phyloP scores from a whole-genome alignment of 495 filamentous ascomycete genomes.

The Lasiosphaeris hirsuta region DNA sequence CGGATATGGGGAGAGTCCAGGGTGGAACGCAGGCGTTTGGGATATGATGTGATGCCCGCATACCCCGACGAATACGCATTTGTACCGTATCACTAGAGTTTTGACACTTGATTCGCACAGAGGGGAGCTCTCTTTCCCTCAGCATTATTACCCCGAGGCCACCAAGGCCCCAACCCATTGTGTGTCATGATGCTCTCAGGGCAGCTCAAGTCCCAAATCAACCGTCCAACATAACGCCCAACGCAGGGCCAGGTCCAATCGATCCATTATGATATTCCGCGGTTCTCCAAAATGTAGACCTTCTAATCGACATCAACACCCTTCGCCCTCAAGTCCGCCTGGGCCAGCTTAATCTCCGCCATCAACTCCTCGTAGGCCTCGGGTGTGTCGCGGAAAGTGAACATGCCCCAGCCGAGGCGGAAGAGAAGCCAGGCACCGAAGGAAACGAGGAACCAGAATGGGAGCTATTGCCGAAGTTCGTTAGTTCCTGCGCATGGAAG shows the following conservation, averaged over 20 bases:
- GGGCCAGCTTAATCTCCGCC: conserved; percentile 69
- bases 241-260: not conserved
- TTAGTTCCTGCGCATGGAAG: not conserved
- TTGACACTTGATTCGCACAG: too few relatives aligned
- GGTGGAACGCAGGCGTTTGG: too few relatives aligned
- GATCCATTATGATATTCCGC: not conserved
- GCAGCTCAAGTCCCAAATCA: not conserved
- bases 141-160: not conserved
- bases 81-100: too few relatives aligned
- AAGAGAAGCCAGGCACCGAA: conserved; percentile 93
- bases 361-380: conserved; percentile 87
- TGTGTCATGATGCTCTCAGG: not conserved
- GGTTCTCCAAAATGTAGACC: not conserved
- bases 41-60: too few relatives aligned
- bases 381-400: conserved; percentile 95
- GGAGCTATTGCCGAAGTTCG: conserved; percentile 55
- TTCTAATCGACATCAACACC: conserved; percentile 69
- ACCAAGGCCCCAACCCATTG: not conserved
- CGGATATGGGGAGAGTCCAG: too few relatives aligned
- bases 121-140: not conserved
- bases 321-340: conserved; percentile 60
- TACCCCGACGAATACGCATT: too few relatives aligned
- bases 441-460: conserved; percentile 86
- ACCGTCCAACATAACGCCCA: too few relatives aligned
- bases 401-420: conserved; percentile 84